phyloP scores from a whole-genome alignment of 176 grass and related monocot genomes.

The Musa acuminata region DNA sequence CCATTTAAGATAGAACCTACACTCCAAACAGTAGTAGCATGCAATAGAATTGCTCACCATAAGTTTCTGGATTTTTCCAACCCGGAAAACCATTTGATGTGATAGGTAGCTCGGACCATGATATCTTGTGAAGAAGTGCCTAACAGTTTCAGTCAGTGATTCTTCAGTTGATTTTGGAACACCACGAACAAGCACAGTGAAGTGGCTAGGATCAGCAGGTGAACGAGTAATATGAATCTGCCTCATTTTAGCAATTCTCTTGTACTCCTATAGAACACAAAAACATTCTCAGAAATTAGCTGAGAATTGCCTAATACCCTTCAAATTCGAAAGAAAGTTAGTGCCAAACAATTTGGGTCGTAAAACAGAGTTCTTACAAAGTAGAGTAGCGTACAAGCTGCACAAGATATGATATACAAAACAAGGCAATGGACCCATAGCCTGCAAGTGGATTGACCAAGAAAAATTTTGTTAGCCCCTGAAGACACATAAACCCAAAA shows the following conservation, averaged over 20 bases:
- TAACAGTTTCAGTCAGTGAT: conserved; percentile 49
- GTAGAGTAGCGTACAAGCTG: conserved; percentile 75
- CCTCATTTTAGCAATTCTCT: conserved; percentile 57
- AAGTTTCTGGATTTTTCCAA: conserved; percentile 83
- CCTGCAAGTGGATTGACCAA: conserved; percentile 39
- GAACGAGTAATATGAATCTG: conserved; percentile 47
- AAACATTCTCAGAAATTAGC: not conserved
- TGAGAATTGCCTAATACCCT: not conserved
- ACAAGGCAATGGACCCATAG: conserved; percentile 85
- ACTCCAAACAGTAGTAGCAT: not conserved
- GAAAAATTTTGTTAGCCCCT: not conserved
- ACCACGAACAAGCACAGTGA: conserved; percentile 81
- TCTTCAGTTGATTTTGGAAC: conserved; percentile 65
- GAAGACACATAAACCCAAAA: not conserved
- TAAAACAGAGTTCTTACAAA: conserved; percentile 39
- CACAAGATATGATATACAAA: conserved; percentile 69
- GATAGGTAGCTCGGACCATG: conserved; percentile 78
- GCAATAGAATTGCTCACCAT: conserved; percentile 47
- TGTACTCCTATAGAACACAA: conserved; percentile 63
- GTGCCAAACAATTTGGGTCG: not conserved
- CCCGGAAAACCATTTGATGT: conserved; percentile 75
- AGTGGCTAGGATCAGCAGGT: conserved; percentile 45
- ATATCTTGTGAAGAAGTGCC: conserved; percentile 78
- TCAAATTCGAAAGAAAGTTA: not conserved
- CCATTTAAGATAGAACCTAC: not conserved